Evolutionary conservation across 768 basidiomycete species (phyloP), one percentile per base, ranked within the genome.

Genomic region (Suillus bovinus): DNA sequence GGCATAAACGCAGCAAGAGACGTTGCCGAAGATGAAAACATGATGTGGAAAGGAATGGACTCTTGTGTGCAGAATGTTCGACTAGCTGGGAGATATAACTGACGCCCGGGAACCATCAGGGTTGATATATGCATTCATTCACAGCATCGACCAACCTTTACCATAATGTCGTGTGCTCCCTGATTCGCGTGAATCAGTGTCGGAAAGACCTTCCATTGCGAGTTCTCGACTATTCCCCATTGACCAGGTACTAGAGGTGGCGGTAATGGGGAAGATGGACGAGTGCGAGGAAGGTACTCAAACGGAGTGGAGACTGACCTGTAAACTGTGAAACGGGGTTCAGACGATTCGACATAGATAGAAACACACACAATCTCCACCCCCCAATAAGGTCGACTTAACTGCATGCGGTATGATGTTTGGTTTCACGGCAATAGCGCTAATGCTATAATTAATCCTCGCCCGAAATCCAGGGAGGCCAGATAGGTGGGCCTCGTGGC

Each of bases 391-490:
- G 46, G 81, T 78, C 16, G 83, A 80, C 69, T 84, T 89, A 29
- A 84, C 78, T 16, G 78, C 69, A n/a, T 78, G 78, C 63, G 62
- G 72, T 36, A 77, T 80, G 27, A 75, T 74, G 61, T 73, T 75
- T 44, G 80, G 81, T 67, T 84, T 86, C 63, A 79, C 75, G 29
- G 85, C 80, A 29, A 79, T 74, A 1, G 80, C 86, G 58, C 77
- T 81, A 10, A 91, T 79, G 31, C 78, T 79, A 69, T 92, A 93
- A 29, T 83, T 82, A 58, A 90, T 84, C 8, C 73, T 81, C 16
- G 90, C 89, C 17, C 79, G 77, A 68, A 92, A 91, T 1, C 90
- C 91, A 11, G 90, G 90, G 8, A 91, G 71, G 4, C 90, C 90
- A 14, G 83, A 82, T 20, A 92, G 76, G 64, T 86, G 88, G 17